Base-by-base conservation (phyloP, 2,329 filamentous ascomycete species). In the Diaporthe ilicicola region DNA sequence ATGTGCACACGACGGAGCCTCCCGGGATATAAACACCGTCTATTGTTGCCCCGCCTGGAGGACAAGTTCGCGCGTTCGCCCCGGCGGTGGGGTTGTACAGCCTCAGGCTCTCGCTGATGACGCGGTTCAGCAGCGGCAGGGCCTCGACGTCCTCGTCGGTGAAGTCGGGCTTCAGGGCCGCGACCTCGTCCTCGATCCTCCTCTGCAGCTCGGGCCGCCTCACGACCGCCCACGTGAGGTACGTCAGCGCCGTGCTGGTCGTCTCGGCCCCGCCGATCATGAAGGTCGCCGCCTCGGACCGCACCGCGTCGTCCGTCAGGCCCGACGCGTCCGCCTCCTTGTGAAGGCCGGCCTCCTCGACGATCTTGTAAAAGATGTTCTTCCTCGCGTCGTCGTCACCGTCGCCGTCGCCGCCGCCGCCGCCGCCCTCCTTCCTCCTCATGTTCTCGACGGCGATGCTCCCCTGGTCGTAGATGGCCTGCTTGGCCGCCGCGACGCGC, bases 251-350 rank as follows among this genome's bases (percentile, higher is more conserved):
- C 6, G 79, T 74, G 2, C 82, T 80, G 0, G 83, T 84, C 1
- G 83, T 85, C 62, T 84, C 83, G n/a, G 79, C 81, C 0, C 82
- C 83, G 2, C 82, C 83, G 9, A 83, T 68, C 53, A 85, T 84
- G 59, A 82, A 81, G 0, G 70, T 76, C 9, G 78, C 76, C 0
- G 82, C 83, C 55, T 84, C 80, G 4, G 74, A 73, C 17, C 71
- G 54, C 6, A 83, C 80, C 0, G 81, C 78, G 2, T 73, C 44
- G 22, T 78, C 76, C 4, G 76, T 74, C 10, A 75, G 46, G n/a
- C 59, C 67, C 12, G 67, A 42, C 7, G 46, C 42, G 19, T 72
- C 72, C 10, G 70, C 70, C 7, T 39, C 42, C 22, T 73, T 71
- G 7, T 71, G 70, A n/a, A 74, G 73, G 7, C 78, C 76, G 7